Evolutionary conservation across 2,329 filamentous ascomycete genomes (phyloP).

Genomic region (Colletotrichum tabaci): DNA sequence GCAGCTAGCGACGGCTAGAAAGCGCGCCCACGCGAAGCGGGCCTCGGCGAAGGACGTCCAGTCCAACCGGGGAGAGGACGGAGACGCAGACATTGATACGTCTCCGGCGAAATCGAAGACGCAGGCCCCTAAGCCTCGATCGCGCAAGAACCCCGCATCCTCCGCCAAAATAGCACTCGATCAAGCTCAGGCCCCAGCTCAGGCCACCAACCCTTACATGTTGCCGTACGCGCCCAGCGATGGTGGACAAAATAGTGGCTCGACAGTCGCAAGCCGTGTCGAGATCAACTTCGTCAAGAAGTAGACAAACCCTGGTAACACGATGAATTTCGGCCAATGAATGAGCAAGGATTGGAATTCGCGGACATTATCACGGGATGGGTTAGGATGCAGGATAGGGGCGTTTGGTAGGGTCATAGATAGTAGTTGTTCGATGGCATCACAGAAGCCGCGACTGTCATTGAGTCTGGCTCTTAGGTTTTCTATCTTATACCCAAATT

Average conservation of each 20-base stretch:
- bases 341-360: neutral
- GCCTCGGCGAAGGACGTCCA: slow-evolving; percentile 20
- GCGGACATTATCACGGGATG: slow-evolving; percentile 13
- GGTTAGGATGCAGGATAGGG: slow-evolving; percentile 9
- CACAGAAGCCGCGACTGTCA: neutral
- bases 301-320: neutral
- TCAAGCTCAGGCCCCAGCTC: neutral
- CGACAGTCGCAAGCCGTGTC: neutral
- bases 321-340: neutral
- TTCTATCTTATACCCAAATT: slow-evolving; percentile 35
- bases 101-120: neutral
- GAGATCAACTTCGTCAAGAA: slow-evolving; percentile 24
- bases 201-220: neutral
- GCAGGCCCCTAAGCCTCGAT: slow-evolving; percentile 1
- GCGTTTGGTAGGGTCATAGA: slow-evolving; percentile 24
- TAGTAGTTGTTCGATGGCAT: neutral
- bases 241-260: neutral
- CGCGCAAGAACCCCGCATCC: slow-evolving; percentile 18
- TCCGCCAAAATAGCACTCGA: neutral
- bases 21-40: slow-evolving; percentile 9
- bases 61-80: slow-evolving; percentile 18
- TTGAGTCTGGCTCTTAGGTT: neutral
- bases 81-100: neutral
- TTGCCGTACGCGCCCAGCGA: slow-evolving; percentile 8
- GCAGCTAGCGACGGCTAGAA: slow-evolving; percentile 14